Percentiles rank a stretch among this genome's conserved stretches.
These are phyloP conservation scores for Ophiostoma novo-ulmi DNA, from an alignment of 2,329 filamentous ascomycete species.

Conservation along the genomic window DNA sequence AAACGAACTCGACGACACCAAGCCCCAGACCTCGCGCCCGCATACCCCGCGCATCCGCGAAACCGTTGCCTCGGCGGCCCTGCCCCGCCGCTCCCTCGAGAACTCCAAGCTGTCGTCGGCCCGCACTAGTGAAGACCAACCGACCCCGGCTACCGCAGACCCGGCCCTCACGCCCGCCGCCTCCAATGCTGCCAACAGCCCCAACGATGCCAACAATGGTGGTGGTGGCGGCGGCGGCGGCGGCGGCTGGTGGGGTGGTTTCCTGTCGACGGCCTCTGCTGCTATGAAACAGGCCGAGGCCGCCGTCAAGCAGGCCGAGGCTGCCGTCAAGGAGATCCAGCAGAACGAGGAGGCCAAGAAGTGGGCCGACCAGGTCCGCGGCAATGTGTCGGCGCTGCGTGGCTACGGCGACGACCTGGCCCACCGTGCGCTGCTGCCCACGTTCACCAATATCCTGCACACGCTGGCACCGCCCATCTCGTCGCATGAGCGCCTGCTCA, in stretches of 20 bases:
- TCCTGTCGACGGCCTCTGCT: slow-evolving; percentile 77
- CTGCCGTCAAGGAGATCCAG: slow-evolving; percentile 88
- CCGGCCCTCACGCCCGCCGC: slow-evolving; percentile 25
- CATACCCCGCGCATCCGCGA: slow-evolving; percentile 72
- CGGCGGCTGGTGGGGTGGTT: slow-evolving; percentile 83
- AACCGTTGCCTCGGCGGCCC: slow-evolving; percentile 41
- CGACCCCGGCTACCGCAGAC: slow-evolving; percentile 37
- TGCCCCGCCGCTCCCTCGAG: slow-evolving; percentile 31
- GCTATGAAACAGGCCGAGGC: slow-evolving; percentile 63
- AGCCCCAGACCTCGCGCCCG: slow-evolving; percentile 61
- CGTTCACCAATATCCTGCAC: slow-evolving; percentile 90
- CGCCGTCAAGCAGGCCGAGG: slow-evolving; percentile 86
- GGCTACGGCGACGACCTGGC: slow-evolving; percentile 82
- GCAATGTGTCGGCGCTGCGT: slow-evolving; percentile 74
- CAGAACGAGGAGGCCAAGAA: slow-evolving; percentile 94
- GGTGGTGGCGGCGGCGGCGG: slow-evolving; percentile 14
- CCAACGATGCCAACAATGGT: slow-evolving; percentile 21
- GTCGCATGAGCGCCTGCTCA: slow-evolving; percentile 91
- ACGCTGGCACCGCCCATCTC: slow-evolving; percentile 94
- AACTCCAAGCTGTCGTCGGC: slow-evolving; percentile 39
- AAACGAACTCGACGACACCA: slow-evolving; percentile 64
- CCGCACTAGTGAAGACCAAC: slow-evolving; percentile 52
- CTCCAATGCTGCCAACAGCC: slow-evolving; percentile 19
- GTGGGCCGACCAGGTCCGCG: slow-evolving; percentile 90
- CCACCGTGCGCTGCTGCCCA: slow-evolving; percentile 74